Evolutionary conservation across 768 basidiomycete species (phyloP), one percentile per base, ranked within the genome.

Genomic region (Amanita polypyramis): DNA sequence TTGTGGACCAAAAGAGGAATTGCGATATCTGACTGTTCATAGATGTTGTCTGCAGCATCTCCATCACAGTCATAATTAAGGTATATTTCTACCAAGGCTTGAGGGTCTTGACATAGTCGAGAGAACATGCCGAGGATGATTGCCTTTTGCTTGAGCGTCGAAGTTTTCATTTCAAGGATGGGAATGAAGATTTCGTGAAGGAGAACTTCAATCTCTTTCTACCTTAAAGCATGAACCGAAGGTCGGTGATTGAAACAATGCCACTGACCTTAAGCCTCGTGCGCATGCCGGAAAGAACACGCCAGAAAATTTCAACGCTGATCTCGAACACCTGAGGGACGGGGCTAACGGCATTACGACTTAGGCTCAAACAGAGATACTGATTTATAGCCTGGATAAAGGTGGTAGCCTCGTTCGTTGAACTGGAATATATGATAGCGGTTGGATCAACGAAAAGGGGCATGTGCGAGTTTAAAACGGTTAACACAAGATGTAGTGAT

Each of bases 121-220:
- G 79, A 79, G 25, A 95, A 63, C 84, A 96, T 94, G 34, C 79
- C 83, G 44, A 98, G 72, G 45, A 98, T 89, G 42, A 91, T 80
- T 2, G 85, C 85, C 67, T 99, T 98, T 62, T 98, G 96, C 59
- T 91, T 91, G 42, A 95, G 68, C 1, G 93, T 96, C 4, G 95
- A 89, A 7, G 88, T 98, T 61, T 84, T 82, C 93, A 99, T 97
- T 66, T 99, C 96, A 50, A 98, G 72, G 41, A 99, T 95, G 1
- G 96, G 96, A 48, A 98, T 82, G 70, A 98, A 99, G 53, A 99
- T 98, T 63, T 99, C 96, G 56, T 96, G 94, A 41, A 99, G 65
- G n/a, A 99, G 73, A 32, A 99, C 93, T 63, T 97, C 95, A 49
- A 98, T 97, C 64, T 99, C 96, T 86, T 97, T 96, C 95, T 97